Base-by-base conservation (phyloP, 768 basidiomycete species). In the Amanita pallidorosea region DNA sequence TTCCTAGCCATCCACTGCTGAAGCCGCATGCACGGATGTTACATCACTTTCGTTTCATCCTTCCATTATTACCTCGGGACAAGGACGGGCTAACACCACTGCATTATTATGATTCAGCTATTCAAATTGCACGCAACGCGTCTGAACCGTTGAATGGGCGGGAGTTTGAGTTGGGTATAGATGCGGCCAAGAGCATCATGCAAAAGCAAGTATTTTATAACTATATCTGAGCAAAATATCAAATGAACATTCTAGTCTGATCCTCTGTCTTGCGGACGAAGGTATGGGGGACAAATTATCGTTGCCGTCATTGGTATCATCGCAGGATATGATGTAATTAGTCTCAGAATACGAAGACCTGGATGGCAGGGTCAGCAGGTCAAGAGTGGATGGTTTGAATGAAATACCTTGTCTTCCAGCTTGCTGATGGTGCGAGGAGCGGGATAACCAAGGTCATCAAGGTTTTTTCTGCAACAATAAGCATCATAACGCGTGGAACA, bases 351-450 rank as follows among this genome's bases (percentile, higher is more conserved):
- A 73, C 66, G 54, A 74, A 75, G 57, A 74, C 64, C 71, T 73
- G 52, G 27, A 55, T 17, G 17, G 38, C 45, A 25, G 48, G 17
- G 34, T 25, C 35, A 48, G 38, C n/a, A 52, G 37, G 49, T 49
- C 47, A 50, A 42, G 44, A 40, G 37, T 48, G 25, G 25, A 51
- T 43, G 46, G 22, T 53, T 55, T 5, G 27, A 55, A 31, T 38
- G 36, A 20, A 50, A 47, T 40, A 62, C 88, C 77, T 89, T 80
- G 65, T 97, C 94, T 49, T 77, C 84, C 43, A 94, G 79, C 73
- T 98, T 99, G 79, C 88, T 92, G 68, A 96, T 76, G 6, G 90
- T 81, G 56, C 87, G 80, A 5, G 96, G 91, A 23, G 83, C 80
- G 38, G 90, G 85, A 70, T 91, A 96, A 57, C 80, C 82, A 61